phyloP scores from a whole-genome alignment of 108 stramenopile genomes.

The Cyclotella choctawhatcheeana region DNA sequence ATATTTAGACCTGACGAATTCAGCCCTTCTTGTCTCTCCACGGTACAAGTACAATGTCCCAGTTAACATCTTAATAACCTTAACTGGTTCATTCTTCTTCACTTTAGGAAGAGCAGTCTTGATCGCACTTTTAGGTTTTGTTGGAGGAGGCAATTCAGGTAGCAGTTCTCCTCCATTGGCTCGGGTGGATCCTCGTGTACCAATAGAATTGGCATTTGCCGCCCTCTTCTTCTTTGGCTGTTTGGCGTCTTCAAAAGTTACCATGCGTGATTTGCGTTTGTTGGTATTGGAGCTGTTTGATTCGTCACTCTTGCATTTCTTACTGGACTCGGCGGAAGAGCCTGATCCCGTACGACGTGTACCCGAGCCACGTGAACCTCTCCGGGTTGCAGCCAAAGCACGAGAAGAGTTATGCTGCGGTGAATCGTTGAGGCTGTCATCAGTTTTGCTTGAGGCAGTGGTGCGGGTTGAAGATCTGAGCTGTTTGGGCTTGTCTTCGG shows the following conservation, averaged over 20 bases:
- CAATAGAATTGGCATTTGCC: slow-evolving; percentile 9
- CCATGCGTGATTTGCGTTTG: slow-evolving; percentile 12
- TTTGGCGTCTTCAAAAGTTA: slow-evolving; percentile 31
- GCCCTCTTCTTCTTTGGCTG: slow-evolving; percentile 6
- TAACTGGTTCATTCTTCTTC: slow-evolving; percentile 53
- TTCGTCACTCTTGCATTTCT: slow-evolving; percentile 38
- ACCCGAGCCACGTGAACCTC: slow-evolving; percentile 9
- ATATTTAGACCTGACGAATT: slow-evolving; percentile 64
- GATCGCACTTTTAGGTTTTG: slow-evolving; percentile 21
- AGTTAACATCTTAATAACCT: slow-evolving; percentile 64
- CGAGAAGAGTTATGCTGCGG: background rate
- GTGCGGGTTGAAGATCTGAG: slow-evolving; percentile 3
- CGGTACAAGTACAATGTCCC: slow-evolving; percentile 76
- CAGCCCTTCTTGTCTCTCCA: slow-evolving; percentile 62
- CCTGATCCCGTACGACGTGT: slow-evolving; percentile 9
- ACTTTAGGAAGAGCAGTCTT: slow-evolving; percentile 27
- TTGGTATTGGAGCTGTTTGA: slow-evolving; percentile 16
- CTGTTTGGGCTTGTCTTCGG: slow-evolving; percentile 12
- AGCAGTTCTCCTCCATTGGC: background rate
- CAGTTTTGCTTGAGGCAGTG: slow-evolving; percentile 24
- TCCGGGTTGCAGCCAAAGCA: background rate
- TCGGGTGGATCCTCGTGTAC: slow-evolving; percentile 33
- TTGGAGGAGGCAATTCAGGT: slow-evolving; percentile 9
- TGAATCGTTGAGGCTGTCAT: slow-evolving; percentile 1
- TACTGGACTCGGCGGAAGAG: slow-evolving; percentile 10